phyloP scores from a whole-genome alignment of 352 stramenopile species.

The Phytophthora cajani region DNA sequence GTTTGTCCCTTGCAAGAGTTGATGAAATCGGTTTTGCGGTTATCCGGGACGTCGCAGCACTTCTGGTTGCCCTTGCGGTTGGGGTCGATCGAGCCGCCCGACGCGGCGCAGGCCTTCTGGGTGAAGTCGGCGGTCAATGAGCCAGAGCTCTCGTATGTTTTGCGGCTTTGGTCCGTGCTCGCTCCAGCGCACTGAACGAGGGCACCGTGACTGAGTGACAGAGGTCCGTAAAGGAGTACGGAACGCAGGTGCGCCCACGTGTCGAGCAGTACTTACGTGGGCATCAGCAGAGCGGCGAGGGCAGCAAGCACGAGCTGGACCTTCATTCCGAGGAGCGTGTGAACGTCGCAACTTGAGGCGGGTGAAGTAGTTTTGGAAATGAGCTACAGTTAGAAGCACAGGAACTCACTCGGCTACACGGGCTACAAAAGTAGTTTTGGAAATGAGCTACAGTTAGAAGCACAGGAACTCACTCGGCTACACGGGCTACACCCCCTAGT shows the following conservation, averaged over 20 bases:
- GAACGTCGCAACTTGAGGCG: too few species aligned
- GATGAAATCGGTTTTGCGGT: neutral
- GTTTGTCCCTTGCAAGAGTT: neutral
- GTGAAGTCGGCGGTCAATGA: neutral
- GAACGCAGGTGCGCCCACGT: neutral
- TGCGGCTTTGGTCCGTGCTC: neutral
- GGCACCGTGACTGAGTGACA: neutral
- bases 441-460: too few species aligned
- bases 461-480: too few species aligned
- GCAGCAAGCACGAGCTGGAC: too few species aligned
- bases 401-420: too few species aligned
- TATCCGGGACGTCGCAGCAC: neutral
- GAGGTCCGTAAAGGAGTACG: neutral
- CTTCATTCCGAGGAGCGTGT: too few species aligned
- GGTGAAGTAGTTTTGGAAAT: too few species aligned
- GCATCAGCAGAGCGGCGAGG: too few species aligned
- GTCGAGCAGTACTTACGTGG: neutral
- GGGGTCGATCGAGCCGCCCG: neutral
- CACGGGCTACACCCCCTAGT: too few species aligned
- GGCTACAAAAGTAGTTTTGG: too few species aligned
- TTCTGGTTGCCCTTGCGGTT: neutral
- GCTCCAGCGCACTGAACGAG: neutral
- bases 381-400: too few species aligned
- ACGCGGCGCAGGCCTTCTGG: neutral
- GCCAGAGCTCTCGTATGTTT: neutral